These are phyloP conservation scores for Hordeum pubiflorum DNA, from an alignment of 202 grass and related monocot genomes.

Conservation along the genomic window DNA sequence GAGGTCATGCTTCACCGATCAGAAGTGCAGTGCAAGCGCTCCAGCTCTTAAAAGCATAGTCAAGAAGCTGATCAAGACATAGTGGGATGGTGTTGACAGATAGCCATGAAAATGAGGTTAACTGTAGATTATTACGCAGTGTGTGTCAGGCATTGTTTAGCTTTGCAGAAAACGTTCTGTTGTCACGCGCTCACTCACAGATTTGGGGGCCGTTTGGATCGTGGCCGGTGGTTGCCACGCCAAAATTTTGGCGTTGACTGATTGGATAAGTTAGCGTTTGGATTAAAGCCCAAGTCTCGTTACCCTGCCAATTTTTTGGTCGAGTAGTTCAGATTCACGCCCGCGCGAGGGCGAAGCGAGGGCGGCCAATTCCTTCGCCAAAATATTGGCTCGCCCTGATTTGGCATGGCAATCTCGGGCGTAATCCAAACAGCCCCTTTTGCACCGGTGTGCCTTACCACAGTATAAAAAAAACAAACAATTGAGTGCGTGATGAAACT, in stretches of 20 bases:
- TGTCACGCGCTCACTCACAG: not conserved
- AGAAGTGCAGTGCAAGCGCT: slow-evolving; percentile 49
- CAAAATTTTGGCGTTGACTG: too few species aligned
- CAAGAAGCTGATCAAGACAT: slow-evolving; percentile 43
- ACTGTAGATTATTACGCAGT: not conserved
- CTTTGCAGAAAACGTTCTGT: not conserved
- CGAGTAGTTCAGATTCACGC: too few species aligned
- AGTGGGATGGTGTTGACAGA: not conserved
- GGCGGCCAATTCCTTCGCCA: too few species aligned
- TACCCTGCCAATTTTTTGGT: too few species aligned
- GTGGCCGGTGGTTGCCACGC: too few species aligned
- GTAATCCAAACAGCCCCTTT: not conserved
- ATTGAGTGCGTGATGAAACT: not conserved
- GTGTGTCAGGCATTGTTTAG: not conserved
- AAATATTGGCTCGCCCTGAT: too few species aligned
- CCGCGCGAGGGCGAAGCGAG: too few species aligned
- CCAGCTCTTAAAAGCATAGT: slow-evolving; percentile 49
- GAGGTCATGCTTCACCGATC: slow-evolving; percentile 57
- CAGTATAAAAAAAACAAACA: not conserved
- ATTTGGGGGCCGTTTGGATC: too few species aligned
- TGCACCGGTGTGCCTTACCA: not conserved
- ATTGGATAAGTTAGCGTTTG: too few species aligned
- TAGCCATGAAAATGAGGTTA: not conserved
- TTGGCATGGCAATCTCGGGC: too few species aligned
- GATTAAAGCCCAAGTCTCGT: too few species aligned